Base-by-base conservation (phyloP, 2,329 filamentous ascomycete species). In the Diplodia scrobiculata region DNA sequence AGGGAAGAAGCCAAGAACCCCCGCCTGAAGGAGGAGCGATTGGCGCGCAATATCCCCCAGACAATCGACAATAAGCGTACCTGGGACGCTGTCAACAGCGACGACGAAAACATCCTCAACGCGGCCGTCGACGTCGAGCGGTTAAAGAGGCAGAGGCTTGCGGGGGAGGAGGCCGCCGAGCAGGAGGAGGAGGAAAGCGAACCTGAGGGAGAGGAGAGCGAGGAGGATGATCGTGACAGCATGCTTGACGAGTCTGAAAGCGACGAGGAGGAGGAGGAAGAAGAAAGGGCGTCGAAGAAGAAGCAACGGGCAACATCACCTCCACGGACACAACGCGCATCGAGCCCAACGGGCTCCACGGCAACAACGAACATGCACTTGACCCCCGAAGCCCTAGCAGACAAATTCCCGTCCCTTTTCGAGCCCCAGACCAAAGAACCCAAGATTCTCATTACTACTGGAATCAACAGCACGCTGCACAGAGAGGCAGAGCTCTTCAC, bases 401-500 rank as follows among this genome's bases (percentile, higher is more conserved):
- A 84, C 51, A 87, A 86, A 75, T 89, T 88, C 72, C 86, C 84
- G 3, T 78, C 80, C 6, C 80, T 88, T 27, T 89, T 87, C 79
- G 68, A 73, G 83, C 38, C 86, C 82, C 55, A 45, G 19, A 45
- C 84, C 82, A 66, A 79, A 79, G 67, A 79, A 36, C 93, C 95
- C 62, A 96, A 97, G 79, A 88, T 98, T 69, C 87, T 99, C 47
- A 86, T 99, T 74, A 99, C 95, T 0, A 98, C 95, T 7, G 91
- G 88, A 13, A 84, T 97, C 73, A 93, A 97, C 80, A 92, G 91
- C 13, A 94, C 89, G 1, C 86, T 98, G 13, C 94, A 99, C 82
- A 79, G 89, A 68, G 87, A 96, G 81, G 93, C 92, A 58, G 79
- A 90, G 67, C 84, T 92, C 48, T 85, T 98, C 68, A 91, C 89